Evolutionary conservation across 2,329 filamentous ascomycete species (phyloP).

Genomic region (Talaromyces sp.): DNA sequence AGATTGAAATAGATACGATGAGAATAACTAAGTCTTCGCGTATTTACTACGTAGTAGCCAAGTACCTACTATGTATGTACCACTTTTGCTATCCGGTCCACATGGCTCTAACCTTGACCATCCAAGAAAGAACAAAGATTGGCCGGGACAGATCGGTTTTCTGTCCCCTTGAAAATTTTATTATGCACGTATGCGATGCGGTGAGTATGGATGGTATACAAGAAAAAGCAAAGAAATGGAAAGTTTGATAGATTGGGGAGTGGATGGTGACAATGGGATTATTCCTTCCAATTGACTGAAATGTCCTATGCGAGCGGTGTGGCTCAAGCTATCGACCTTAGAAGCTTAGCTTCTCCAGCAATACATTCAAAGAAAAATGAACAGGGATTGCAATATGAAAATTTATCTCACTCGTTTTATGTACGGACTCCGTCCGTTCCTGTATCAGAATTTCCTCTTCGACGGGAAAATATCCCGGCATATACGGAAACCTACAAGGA

Average conservation of each 20-base stretch:
- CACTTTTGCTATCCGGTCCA: neutral
- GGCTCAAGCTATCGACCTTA: constrained; percentile 1
- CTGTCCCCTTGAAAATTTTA: neutral
- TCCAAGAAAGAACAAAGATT: neutral
- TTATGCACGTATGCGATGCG: constrained; percentile 1
- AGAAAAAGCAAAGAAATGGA: neutral
- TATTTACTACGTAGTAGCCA: neutral
- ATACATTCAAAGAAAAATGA: neutral
- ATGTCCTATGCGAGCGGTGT: neutral
- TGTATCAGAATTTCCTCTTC: neutral
- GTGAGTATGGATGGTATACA: neutral
- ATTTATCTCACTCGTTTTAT: too few relatives aligned
- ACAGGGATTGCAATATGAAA: neutral
- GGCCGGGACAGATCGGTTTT: neutral
- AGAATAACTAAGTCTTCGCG: neutral
- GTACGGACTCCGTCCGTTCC: too few relatives aligned
- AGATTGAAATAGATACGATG: neutral
- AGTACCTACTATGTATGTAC: neutral
- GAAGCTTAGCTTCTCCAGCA: neutral
- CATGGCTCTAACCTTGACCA: neutral
- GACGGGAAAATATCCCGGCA: neutral
- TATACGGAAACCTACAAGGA: neutral
- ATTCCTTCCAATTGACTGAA: neutral
- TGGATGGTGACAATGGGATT: constrained; percentile 7
- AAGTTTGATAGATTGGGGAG: constrained; percentile 4